Evolutionary conservation across 129 eudicot genomes (phyloP), one percentile per base, ranked within the genome.

Genomic region (Heracleum sosnowskyi): DNA sequence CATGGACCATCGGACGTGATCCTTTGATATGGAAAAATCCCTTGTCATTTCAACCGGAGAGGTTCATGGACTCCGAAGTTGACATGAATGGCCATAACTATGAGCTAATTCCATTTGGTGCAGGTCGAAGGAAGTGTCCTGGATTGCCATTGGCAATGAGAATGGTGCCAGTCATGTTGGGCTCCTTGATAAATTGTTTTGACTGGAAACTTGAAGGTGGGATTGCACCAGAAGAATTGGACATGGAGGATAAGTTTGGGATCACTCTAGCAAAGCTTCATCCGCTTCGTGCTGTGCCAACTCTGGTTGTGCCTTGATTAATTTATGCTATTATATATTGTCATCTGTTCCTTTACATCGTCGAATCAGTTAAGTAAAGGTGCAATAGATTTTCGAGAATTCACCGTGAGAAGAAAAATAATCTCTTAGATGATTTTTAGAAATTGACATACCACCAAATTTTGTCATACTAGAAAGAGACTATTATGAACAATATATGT

Each of bases 121-220:
- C 64, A 57, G 64, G 31, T 57, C 64, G 64, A 57, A 57, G 64
- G 64, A 57, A 57, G 26, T 57, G 64, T 57, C 64, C 31, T 24
- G 64, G 64, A 57, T 57, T 57, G 64, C 64, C 64, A 24, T 57
- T 57, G 64, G 64, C 64, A 5, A 57, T 57, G 64, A 57, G 64
- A 31, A 57, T 57, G 64, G 64, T 57, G 31, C 64, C 64, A n/a
- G 64, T 57, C 31, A 57, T 57, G 64, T 24, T 57, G 31, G 64
- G 31, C 31, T 57, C 64, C 26, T 15, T 57, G 31, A 57, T 57
- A 57, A n/a, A 57, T n/a, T 57, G 64, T n/a, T 57, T 57, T 57
- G 31, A 57, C 64, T 57, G 64, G 64, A n/a, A 57, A 57, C 31
- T 57, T 57, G 64, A 57, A 8, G 31, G 64, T n/a, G 64, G 64